These are phyloP conservation scores for Eragrostis curvula DNA, from an alignment of 176 grass and related monocot genomes.

Conservation along the genomic window DNA sequence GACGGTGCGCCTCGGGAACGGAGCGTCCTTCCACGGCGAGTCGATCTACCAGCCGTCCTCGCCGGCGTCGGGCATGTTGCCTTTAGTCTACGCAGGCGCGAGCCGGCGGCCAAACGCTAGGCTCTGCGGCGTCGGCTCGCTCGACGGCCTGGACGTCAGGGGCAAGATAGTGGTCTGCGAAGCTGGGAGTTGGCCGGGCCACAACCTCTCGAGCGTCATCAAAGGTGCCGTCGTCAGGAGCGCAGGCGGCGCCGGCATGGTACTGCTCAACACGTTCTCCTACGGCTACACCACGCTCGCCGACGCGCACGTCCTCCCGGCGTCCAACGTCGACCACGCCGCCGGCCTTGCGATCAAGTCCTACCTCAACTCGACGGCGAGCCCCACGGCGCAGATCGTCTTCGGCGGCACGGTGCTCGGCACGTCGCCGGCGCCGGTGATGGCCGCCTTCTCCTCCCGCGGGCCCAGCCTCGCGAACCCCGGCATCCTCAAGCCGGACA, in stretches of 20 bases:
- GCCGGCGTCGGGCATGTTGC: background rate
- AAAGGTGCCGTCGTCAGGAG: slow-evolving; percentile 16
- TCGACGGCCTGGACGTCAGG: slow-evolving; percentile 45
- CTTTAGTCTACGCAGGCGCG: slow-evolving; percentile 20
- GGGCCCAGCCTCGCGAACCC: slow-evolving; percentile 35
- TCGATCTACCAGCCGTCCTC: slow-evolving; percentile 36
- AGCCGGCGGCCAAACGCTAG: background rate
- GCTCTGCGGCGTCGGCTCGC: slow-evolving; percentile 39
- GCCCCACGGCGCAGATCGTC: slow-evolving; percentile 11
- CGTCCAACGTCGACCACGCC: slow-evolving; percentile 43
- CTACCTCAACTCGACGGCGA: slow-evolving; percentile 30
- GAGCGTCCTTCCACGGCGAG: slow-evolving; percentile 53
- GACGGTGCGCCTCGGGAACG: slow-evolving; percentile 47
- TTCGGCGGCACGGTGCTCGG: slow-evolving; percentile 58
- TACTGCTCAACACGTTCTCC: slow-evolving; percentile 28
- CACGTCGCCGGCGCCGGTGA: slow-evolving; percentile 43
- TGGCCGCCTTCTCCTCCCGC: slow-evolving; percentile 61
- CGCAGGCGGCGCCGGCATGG: slow-evolving; percentile 60
- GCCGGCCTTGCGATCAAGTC: slow-evolving; percentile 16
- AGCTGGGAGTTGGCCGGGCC: background rate
- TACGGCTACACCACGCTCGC: slow-evolving; percentile 47
- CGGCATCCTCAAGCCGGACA: slow-evolving; percentile 57
- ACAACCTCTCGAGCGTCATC: background rate
- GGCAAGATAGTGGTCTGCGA: slow-evolving; percentile 70
- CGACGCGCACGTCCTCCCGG: slow-evolving; percentile 51